phyloP scores from a whole-genome alignment of 1,139 yeast genomes.

The Yamadazyma aaseri region DNA sequence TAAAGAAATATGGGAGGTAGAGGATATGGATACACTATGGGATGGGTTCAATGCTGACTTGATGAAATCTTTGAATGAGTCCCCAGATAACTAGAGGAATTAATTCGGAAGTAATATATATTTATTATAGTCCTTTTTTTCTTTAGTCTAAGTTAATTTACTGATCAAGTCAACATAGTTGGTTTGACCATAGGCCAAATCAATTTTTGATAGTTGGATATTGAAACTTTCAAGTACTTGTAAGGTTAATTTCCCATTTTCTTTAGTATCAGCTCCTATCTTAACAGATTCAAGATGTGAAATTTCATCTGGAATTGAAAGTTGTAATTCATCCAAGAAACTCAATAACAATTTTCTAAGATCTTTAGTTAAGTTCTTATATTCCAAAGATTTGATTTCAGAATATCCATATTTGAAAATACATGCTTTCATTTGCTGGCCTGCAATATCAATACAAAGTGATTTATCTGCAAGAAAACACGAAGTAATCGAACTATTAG shows the following conservation, averaged over 20 bases:
- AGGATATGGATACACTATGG: constrained; percentile 6
- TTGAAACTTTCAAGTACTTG: background rate
- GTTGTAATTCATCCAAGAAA: too few relatives aligned
- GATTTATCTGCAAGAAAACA: background rate
- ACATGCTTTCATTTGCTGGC: background rate
- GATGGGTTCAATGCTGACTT: constrained; percentile 9
- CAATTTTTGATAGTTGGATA: background rate
- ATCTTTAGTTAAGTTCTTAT: background rate
- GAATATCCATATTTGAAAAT: background rate
- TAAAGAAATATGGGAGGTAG: constrained; percentile 8
- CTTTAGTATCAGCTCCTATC: background rate
- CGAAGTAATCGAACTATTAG: background rate
- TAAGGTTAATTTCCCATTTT: background rate
- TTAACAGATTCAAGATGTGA: background rate
- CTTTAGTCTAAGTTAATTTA: too few relatives aligned
- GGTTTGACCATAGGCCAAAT: constrained; percentile 1
- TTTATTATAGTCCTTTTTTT: background rate
- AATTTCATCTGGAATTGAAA: too few relatives aligned
- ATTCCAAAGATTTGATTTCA: background rate
- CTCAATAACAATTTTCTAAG: background rate
- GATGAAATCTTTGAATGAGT: constrained; percentile 9
- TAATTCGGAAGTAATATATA: constrained; percentile 1
- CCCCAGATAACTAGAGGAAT: constrained; percentile 4
- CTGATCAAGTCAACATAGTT: constrained; percentile 2
- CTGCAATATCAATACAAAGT: background rate